Percentiles rank a stretch among this genome's conserved stretches.
These are phyloP conservation scores for Mortierella sp. DNA, from an alignment of 371 early-diverging fungal species.

Conservation along the genomic window DNA sequence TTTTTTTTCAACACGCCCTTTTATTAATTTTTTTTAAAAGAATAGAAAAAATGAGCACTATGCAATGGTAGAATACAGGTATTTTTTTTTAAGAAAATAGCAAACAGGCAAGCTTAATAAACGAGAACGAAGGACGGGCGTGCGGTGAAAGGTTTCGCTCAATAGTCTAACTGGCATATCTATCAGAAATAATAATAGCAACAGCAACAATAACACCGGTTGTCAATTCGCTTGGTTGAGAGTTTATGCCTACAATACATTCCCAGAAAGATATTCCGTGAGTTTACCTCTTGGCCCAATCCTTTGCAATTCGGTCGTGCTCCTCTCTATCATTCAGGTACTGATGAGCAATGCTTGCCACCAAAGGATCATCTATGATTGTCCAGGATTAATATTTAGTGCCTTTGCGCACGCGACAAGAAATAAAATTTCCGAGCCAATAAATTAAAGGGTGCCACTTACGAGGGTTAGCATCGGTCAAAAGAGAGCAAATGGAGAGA, in stretches of 20 bases:
- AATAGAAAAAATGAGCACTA: background rate
- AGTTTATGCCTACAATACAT: background rate
- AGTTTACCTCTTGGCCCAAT: constrained; percentile 85
- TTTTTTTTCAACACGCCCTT: background rate
- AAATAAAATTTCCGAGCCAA: constrained; percentile 70
- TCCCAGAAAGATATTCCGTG: too few relatives aligned
- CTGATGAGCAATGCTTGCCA: constrained; percentile 93
- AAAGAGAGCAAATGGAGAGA: constrained; percentile 83
- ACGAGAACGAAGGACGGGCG: too few relatives aligned
- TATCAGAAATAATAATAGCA: background rate
- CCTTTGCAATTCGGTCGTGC: constrained; percentile 92
- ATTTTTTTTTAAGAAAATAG: background rate
- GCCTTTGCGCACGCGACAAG: background rate
- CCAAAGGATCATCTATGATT: constrained; percentile 88
- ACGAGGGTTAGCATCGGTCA: constrained; percentile 96
- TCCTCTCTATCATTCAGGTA: constrained; percentile 88
- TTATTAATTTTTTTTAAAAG: background rate
- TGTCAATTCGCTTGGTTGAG: background rate
- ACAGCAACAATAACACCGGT: background rate
- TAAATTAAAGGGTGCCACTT: constrained; percentile 21
- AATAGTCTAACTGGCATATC: constrained; percentile 54
- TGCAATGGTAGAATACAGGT: constrained; percentile 5
- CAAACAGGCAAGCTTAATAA: background rate
- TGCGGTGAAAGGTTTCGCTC: background rate
- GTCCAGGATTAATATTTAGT: background rate